phyloP scores from a whole-genome alignment of 2,329 filamentous ascomycete species.

The Fusarium nelsonii region DNA sequence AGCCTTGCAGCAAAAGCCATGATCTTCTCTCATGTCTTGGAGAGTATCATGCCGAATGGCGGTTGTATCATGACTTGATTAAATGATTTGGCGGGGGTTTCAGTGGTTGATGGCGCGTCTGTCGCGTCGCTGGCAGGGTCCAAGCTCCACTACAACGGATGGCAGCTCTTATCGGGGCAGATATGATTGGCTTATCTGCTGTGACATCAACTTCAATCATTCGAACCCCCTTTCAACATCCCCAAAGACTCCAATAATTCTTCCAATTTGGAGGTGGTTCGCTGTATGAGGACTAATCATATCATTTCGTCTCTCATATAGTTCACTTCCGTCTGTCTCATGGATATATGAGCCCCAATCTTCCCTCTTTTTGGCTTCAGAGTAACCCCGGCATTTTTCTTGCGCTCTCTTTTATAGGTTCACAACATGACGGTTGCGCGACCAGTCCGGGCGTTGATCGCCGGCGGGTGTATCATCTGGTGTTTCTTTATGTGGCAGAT shows the following conservation, averaged over 20 bases:
- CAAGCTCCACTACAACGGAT: slow-evolving; percentile 33
- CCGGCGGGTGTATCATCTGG: slow-evolving; percentile 78
- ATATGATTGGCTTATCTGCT: slow-evolving; percentile 37
- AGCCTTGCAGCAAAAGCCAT: slow-evolving; percentile 81
- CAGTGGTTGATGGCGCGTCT: slow-evolving; percentile 42
- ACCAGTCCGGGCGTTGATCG: slow-evolving; percentile 83
- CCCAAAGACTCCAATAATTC: slow-evolving; percentile 5
- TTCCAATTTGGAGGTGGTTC: slow-evolving; percentile 8
- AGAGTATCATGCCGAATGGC: slow-evolving; percentile 25
- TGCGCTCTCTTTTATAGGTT: background rate
- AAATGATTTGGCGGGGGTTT: slow-evolving; percentile 32
- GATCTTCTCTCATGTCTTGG: slow-evolving; percentile 30
- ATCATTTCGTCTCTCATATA: background rate
- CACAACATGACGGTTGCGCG: slow-evolving; percentile 82
- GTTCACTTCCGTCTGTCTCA: slow-evolving; percentile 6
- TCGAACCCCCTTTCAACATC: slow-evolving; percentile 41
- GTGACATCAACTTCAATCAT: slow-evolving; percentile 44
- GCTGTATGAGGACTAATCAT: background rate
- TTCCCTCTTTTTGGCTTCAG: slow-evolving; percentile 25
- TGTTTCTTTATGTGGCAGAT: slow-evolving; percentile 84
- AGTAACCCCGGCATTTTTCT: slow-evolving; percentile 15
- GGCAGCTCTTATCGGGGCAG: background rate
- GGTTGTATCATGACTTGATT: slow-evolving; percentile 35
- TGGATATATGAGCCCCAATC: slow-evolving; percentile 37
- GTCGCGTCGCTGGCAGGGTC: slow-evolving; percentile 37